Conservation (phyloP, 148 eudicot genomes). For the Rhododendron ovatum region DNA sequence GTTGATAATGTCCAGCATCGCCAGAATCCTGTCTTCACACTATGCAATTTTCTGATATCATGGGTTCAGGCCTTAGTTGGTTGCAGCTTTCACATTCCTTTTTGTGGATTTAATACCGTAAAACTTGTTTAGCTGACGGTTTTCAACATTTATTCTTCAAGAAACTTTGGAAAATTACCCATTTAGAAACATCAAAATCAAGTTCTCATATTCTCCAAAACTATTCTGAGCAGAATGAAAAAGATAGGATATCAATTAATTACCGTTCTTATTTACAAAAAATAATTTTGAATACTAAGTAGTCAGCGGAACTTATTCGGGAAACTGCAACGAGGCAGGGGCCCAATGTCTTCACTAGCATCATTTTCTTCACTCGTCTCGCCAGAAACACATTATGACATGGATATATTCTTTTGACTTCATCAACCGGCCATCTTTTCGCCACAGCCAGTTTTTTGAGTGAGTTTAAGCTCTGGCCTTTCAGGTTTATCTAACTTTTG, state of each 20-base stretch:
- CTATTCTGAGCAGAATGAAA: neutral
- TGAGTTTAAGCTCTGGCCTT: slow-evolving; percentile 42
- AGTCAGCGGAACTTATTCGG: neutral
- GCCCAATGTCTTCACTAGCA: slow-evolving; percentile 51
- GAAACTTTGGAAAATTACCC: neutral
- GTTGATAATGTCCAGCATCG: slow-evolving; percentile 51
- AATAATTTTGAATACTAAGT: neutral
- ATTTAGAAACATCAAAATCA: neutral
- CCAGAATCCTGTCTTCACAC: slow-evolving; percentile 50
- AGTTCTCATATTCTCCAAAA: neutral
- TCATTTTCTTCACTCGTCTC: slow-evolving; percentile 51
- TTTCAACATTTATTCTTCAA: neutral
- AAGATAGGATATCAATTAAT: neutral
- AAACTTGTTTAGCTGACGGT: neutral
- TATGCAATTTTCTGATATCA: slow-evolving; percentile 63
- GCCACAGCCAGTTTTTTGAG: slow-evolving; percentile 55
- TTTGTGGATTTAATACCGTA: neutral
- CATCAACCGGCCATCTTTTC: slow-evolving; percentile 49
- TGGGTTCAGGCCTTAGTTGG: slow-evolving; percentile 13
- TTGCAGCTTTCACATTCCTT: neutral
- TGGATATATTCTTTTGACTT: slow-evolving; percentile 49
- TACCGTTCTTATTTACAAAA: neutral
- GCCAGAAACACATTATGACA: slow-evolving; percentile 54
- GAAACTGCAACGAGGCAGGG: slow-evolving; percentile 6
- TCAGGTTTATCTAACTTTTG: slow-evolving; percentile 24